Evolutionary conservation across 257 asterid species (phyloP), one percentile per base, ranked within the genome.

Genomic region (Penstemon davidsonii): DNA sequence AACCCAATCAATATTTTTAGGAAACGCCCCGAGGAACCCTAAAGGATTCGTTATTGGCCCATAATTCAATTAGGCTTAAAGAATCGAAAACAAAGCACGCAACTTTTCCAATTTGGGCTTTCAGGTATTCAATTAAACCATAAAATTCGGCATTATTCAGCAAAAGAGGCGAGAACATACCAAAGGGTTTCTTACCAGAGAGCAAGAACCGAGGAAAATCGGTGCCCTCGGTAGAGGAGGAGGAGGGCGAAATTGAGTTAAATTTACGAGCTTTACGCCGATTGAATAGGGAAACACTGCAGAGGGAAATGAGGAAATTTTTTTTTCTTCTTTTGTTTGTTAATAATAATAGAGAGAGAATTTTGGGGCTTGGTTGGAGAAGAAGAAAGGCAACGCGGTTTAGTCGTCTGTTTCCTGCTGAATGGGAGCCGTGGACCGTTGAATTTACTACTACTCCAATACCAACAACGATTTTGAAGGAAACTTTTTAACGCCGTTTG

Each of bases 11-110:
- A 25, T 25, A 1, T 25, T 36, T 6, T 9, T 56, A 74, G 49
- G 50, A 33, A 71, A 69, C 58, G 46, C 47, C 70, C 52, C 62
- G 82, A 75, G 79, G 80, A 78, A 78, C 76, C 88, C 86, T 81
- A 73, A 69, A 74, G 81, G 85, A 81, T 67, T 73, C 86, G 88
- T 76, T 78, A 78, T 56, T 40, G 79, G 75, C 73, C 78, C 62
- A 71, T 15, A 0, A 7, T 68, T 67, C 70, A 60, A 73, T 12
- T 64, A 64, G 59, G 53, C 38, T 55, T 15, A 71, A 53, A 63
- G 40, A 4, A 46, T 33, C 0, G 8, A n/a, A 46, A 51, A 10
- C 53, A 25, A 25, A 25, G 33, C 33, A 25, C 33, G 33, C 1
- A 25, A 25, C 33, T 25, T 25, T 25, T 1, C 33, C 60, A 71